Percentiles rank a stretch among this genome's conserved stretches.
These are phyloP conservation scores for Talaromyces sp. DNA, from an alignment of 2,329 filamentous ascomycete genomes.

Conservation along the genomic window DNA sequence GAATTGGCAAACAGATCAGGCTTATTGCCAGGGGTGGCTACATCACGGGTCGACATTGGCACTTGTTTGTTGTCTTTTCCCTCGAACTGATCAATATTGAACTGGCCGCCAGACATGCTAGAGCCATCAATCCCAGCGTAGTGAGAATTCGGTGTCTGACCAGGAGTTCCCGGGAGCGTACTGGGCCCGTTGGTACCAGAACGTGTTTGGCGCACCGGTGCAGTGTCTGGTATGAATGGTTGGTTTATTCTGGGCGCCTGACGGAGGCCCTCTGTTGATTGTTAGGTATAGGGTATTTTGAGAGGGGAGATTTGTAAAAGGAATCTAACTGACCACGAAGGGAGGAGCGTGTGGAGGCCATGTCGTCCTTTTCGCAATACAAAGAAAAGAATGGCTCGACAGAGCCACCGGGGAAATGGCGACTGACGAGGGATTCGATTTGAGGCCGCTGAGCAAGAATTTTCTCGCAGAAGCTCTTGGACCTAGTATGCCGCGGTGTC, in stretches of 20 bases:
- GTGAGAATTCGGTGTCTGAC: constrained; percentile 5
- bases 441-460: not conserved
- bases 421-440: not conserved
- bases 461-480: not conserved
- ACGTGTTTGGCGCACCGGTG: constrained; percentile 28
- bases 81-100: constrained; percentile 32
- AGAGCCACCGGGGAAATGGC: not conserved
- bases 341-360: constrained; percentile 23
- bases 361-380: not conserved
- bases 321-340: constrained; percentile 20
- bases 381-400: not conserved
- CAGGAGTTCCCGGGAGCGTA: not conserved
- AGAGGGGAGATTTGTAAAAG: constrained; percentile 12
- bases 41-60: constrained; percentile 37
- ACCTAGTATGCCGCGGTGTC: not conserved
- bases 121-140: constrained; percentile 19
- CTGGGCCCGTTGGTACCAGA: constrained; percentile 21
- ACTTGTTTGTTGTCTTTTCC: constrained; percentile 32
- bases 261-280: constrained; percentile 31
- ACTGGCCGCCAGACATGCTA: constrained; percentile 26
- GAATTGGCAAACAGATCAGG: constrained; percentile 31
- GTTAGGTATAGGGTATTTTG: not conserved
- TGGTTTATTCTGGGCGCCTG: constrained; percentile 37
- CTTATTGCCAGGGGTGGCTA: constrained; percentile 40
- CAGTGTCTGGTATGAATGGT: constrained; percentile 36